Evolutionary conservation across 2,329 filamentous ascomycete species (phyloP), one percentile per base, ranked within the genome.

Genomic region (Aureobasidium leucospermi): DNA sequence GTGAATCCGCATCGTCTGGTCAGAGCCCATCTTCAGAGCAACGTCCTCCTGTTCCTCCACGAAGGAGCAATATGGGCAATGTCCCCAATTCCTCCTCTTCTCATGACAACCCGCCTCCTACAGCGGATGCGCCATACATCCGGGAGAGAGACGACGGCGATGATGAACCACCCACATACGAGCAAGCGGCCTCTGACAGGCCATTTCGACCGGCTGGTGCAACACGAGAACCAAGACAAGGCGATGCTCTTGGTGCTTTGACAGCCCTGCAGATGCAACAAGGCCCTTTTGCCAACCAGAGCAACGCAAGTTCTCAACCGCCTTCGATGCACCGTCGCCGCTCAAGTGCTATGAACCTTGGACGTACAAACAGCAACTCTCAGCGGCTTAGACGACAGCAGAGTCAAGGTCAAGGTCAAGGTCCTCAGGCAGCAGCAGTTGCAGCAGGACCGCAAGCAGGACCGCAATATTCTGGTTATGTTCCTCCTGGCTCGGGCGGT

Each of bases 151-250:
- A 60, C 16, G 39, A 51, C 16, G 53, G 71, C 1, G 67, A 67
- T 36, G 69, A 69, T 13, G 77, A 84, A 1, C 85, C 84, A 1
- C 85, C 85, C 4, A 79, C 80, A 0, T 88, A 88, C 66, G 85
- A 88, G 68, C 83, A 87, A 69, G 82, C 83, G 16, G 79, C 83
- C 0, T 79, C 74, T 13, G 77, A 78, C 45, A 77, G 78, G n/a
- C 77, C 77, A 2, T 86, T 85, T 63, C 63, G 70, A 23, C 69
- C 70, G 53, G 67, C 65, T 1, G 69, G 68, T 28, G 61, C 65
- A 4, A 68, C 67, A n/a, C 67, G 68, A 4, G 60, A 64, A 4
- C 51, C 43, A 9, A 60, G 65, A 41, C 71, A 70, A 47, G 69
- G 69, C 3, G 68, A 71, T 55, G 67, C 70, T 6, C 61, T 72